Evolutionary conservation across 1,284 basidiomycete species (phyloP).

Genomic region (Cutaneotrichosporon cutaneum): DNA sequence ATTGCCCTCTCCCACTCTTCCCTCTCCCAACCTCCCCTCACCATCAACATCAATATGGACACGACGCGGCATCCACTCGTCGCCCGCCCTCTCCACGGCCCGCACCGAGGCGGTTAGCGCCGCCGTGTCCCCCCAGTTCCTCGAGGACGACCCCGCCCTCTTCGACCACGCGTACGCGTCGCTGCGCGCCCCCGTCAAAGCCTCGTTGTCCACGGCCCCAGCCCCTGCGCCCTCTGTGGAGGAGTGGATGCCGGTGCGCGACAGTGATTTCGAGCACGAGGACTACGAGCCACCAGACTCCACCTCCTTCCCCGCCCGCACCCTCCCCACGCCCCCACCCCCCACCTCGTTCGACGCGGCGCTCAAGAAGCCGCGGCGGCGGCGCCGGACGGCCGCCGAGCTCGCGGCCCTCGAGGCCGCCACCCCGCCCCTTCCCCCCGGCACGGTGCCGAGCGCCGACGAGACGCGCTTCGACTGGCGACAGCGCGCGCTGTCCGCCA

Average conservation of each 20-base stretch:
- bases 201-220: not conserved
- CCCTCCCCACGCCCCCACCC: not conserved
- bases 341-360: conserved; percentile 13
- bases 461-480: conserved; percentile 46
- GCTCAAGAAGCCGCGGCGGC: conserved; percentile 15
- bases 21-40: not conserved
- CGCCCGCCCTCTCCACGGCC: not conserved
- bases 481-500: conserved; percentile 10
- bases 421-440: conserved; percentile 23
- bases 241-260: conserved; percentile 12
- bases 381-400: conserved; percentile 5
- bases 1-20: not conserved
- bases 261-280: conserved; percentile 8
- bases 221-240: not conserved
- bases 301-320: not conserved
- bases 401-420: not conserved
- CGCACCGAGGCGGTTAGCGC: not conserved
- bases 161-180: conserved; percentile 8
- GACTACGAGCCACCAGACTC: conserved; percentile 1
- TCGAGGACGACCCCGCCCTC: not conserved
- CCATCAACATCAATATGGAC: not conserved
- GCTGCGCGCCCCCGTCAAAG: not conserved
- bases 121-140: not conserved
- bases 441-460: conserved; percentile 30
- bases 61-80: not conserved